These are phyloP conservation scores for Calonectria pteridis DNA, from an alignment of 2,329 filamentous ascomycete species.

Conservation along the genomic window DNA sequence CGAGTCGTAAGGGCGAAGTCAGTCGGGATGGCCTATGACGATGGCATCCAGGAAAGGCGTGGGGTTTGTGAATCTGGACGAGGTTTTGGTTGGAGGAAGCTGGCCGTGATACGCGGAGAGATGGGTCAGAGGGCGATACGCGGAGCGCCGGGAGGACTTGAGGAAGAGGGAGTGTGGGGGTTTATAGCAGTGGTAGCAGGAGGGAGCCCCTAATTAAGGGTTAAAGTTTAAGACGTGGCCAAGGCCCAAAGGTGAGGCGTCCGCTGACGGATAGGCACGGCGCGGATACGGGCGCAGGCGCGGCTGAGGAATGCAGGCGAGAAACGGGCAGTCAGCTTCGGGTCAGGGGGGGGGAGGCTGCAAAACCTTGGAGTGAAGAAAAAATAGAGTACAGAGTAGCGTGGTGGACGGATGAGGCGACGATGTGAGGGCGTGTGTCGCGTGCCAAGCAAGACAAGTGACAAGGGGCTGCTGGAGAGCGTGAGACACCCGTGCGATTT, in stretches of 20 bases:
- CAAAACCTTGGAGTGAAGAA: not conserved
- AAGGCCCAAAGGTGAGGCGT: not conserved
- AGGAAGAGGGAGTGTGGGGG: not conserved
- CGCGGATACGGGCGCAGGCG: not conserved
- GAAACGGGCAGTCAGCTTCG: not conserved
- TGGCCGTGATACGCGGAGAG: slow-evolving; percentile 17
- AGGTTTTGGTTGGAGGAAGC: not conserved
- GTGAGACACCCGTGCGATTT: not conserved
- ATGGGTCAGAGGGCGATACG: not conserved
- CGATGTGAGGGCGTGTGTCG: not conserved
- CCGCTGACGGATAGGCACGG: not conserved
- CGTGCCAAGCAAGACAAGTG: not conserved
- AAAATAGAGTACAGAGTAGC: not conserved
- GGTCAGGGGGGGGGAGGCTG: not conserved
- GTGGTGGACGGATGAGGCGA: not conserved
- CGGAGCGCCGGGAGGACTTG: not conserved
- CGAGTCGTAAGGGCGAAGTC: not conserved
- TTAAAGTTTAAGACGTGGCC: not conserved
- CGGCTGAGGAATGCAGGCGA: not conserved
- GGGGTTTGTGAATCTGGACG: not conserved
- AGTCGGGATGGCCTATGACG: slow-evolving; percentile 3
- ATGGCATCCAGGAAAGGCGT: not conserved
- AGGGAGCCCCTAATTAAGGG: slow-evolving; percentile 9
- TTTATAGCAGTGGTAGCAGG: not conserved
- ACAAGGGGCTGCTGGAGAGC: not conserved